Conservation (phyloP, 129 eudicot genomes). For the Tagetes patula region DNA sequence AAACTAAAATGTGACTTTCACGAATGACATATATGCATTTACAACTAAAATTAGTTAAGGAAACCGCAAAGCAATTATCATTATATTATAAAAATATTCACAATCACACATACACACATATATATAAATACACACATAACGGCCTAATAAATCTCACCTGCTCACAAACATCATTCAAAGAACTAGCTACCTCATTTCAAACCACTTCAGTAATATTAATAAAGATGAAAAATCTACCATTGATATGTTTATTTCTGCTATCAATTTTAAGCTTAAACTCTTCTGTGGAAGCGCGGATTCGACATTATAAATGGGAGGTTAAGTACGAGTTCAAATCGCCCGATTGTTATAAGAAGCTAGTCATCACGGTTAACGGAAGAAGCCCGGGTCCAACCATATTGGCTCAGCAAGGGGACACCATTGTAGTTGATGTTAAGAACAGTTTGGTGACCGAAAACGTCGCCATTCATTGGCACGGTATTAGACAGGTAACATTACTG, state of each 20-base stretch:
- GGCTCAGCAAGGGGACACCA: constrained; percentile 67
- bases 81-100: not conserved
- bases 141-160: constrained; percentile 6
- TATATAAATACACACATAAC: not conserved
- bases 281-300: constrained; percentile 48
- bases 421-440: constrained; percentile 70
- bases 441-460: constrained; percentile 75
- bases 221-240: not conserved
- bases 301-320: constrained; percentile 73
- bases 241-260: constrained; percentile 24
- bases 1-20: constrained; percentile 18
- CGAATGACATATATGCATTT: not conserved
- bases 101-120: not conserved
- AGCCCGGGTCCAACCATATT: constrained; percentile 74
- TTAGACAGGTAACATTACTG: constrained; percentile 59
- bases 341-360: constrained; percentile 63
- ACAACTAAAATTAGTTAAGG: not conserved
- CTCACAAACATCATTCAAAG: not conserved
- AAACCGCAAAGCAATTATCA: constrained; percentile 29
- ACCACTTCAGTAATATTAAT: constrained; percentile 5
- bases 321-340: constrained; percentile 76
- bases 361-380: constrained; percentile 64
- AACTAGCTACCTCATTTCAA: not conserved
- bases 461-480: constrained; percentile 94
- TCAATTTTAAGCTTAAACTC: constrained; percentile 26